A percentile compares a stretch with the other conserved stretches of the same genome.
Conservation (phyloP, 2,329 filamentous ascomycete genomes). For the Xylariaceae sp. region DNA sequence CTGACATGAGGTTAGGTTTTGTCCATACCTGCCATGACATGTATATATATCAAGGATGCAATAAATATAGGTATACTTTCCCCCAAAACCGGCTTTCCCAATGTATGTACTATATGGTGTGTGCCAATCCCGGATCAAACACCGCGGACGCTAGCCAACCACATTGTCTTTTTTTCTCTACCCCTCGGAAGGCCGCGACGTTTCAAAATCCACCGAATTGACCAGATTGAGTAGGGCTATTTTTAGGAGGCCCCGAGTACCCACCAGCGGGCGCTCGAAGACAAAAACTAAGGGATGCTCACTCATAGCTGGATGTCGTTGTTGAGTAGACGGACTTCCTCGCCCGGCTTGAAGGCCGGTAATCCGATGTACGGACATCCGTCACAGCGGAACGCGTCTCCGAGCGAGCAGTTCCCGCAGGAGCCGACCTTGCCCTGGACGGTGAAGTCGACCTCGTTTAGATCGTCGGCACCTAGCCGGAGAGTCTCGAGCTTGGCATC, state of each 20-base stretch:
- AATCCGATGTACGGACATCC: slow-evolving; percentile 55
- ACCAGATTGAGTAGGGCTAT: no score
- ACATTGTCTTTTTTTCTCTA: no score
- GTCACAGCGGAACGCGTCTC: slow-evolving; percentile 82
- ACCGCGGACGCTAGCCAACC: no score
- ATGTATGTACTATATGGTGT: no score
- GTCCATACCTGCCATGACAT: no score
- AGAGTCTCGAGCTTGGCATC: slow-evolving; percentile 65
- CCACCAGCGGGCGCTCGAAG: not conserved
- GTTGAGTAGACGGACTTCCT: slow-evolving; percentile 87
- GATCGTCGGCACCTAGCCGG: slow-evolving; percentile 75
- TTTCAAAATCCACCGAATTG: no score
- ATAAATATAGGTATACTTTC: no score
- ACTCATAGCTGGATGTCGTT: slow-evolving; percentile 82
- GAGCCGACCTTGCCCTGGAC: slow-evolving; percentile 96
- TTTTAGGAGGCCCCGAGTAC: not conserved
- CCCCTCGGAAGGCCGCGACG: no score
- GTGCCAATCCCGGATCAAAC: no score
- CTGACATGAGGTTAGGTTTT: no score
- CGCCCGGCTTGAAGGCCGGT: slow-evolving; percentile 94
- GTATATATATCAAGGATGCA: no score
- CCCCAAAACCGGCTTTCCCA: no score
- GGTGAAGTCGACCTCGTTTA: slow-evolving; percentile 93
- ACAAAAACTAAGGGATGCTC: not conserved
- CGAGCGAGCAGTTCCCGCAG: slow-evolving; percentile 86